Evolutionary conservation across 1,284 basidiomycete genomes (phyloP), one percentile per base, ranked within the genome.

Genomic region (Apiotrichum mycotoxinovorans): DNA sequence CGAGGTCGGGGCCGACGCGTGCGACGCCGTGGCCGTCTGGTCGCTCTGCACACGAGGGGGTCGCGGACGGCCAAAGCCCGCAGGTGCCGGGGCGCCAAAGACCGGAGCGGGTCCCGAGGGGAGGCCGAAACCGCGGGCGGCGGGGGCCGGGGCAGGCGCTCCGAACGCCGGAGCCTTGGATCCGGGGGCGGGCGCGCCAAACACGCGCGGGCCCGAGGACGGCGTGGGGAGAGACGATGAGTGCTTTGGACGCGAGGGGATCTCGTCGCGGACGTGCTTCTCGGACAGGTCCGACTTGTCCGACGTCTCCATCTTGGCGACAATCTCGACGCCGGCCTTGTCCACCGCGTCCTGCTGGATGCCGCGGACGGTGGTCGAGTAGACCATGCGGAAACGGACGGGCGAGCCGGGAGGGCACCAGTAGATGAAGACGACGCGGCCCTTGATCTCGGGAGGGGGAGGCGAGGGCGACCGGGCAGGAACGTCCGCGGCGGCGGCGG

Each of bases 301-400:
- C 0, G 87, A 87, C 0, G 89, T 92, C 75, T 94, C 89, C 54
- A 94, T 80, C 68, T 76, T 78, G 60, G 71, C 57, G 62, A 69
- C 17, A 78, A 81, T 45, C 73, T 75, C 40, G 69, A 79, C 22
- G 67, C 80, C 58, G 66, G 75, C 48, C 18, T 86, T 71, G 14
- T 74, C 76, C 65, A 85, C 83, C 40, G 83, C 84, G 27, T 81
- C 76, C 53, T 81, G 79, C 65, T 83, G 85, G 17, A 87, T 80
- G 22, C 82, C 74, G 11, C 80, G 67, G 5, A 84, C 82, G 15
- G 84, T 85, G 1, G 86, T 86, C 0, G 89, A 89, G 75, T 92
- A 94, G 38, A 94, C 71, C 88, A 95, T 91, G 51, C 91, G 84
- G 63, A 85, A 81, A 70, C 89, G 89, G 74, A 94, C 82, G 1